These are phyloP conservation scores for Colletotrichum sp. DNA, from an alignment of 2,329 filamentous ascomycete species.

Conservation along the genomic window DNA sequence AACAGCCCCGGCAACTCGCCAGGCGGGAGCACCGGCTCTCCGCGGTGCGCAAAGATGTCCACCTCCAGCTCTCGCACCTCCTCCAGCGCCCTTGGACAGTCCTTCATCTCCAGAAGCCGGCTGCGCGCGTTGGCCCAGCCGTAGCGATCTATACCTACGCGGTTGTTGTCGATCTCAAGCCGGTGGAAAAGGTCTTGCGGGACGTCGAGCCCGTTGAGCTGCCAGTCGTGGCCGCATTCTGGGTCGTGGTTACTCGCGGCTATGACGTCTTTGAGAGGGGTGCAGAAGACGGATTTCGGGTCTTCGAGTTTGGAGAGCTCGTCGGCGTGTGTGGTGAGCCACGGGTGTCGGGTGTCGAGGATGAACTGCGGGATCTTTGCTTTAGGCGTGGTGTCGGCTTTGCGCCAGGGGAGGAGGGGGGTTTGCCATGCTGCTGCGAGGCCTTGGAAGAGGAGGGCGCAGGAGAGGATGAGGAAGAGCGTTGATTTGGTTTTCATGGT, in stretches of 20 bases:
- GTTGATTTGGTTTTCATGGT: not conserved
- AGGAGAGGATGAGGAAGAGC: not conserved
- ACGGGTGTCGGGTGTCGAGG: not conserved
- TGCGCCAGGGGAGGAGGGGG: not conserved
- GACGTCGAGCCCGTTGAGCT: rapidly evolving
- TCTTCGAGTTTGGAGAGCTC: not conserved
- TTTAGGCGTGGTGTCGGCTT: not conserved
- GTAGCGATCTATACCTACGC: not conserved
- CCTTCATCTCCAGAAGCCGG: not conserved
- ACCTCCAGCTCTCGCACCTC: not conserved
- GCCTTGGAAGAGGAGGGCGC: not conserved
- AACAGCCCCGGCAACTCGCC: not conserved
- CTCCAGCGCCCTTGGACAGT: not conserved
- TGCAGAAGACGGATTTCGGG: not conserved
- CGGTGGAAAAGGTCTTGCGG: not conserved
- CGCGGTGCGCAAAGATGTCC: not conserved
- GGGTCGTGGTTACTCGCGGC: not conserved
- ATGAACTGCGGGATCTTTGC: not conserved
- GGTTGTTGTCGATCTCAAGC: not conserved
- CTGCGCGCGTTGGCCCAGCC: not conserved
- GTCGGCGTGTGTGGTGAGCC: not conserved
- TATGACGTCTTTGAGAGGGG: not conserved
- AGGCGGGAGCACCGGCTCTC: not conserved
- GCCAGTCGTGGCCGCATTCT: not conserved
- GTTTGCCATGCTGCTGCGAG: not conserved